Base-by-base conservation (phyloP, 345 rosid species). In the Rhizophora apiculata region DNA sequence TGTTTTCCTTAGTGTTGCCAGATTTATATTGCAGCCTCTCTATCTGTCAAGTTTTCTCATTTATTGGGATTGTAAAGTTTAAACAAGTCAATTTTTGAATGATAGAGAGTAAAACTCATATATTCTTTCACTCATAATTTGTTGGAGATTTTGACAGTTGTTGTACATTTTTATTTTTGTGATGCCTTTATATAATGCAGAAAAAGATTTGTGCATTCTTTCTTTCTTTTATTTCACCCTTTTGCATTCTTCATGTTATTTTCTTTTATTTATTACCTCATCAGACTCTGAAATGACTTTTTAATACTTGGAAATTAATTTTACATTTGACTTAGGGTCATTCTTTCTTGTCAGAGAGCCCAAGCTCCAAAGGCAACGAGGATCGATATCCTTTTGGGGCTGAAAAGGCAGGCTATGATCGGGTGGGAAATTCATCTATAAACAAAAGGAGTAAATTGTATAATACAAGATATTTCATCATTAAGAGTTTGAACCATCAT, bases 401-500 rank as follows among this genome's bases (percentile, higher is more conserved):
- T 16, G 80, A 80, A 71, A 83, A 74, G 60, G 80, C 73, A 68
- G 73, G 81, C 60, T 65, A 65, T 74, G 82, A 81, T 68, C 76
- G 65, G 79, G 69, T 70, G 72, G 86, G 76, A 76, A 78, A 71
- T 72, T 75, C 80, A 31, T 67, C 69, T 48, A 63, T 60, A 62
- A 82, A 43, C 18, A 86, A 79, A 72, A 85, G 70, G 34, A 73
- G 72, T 68, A 82, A 78, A 77, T 71, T 76, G 60, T 85, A 79
- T 72, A 79, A 81, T 63, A 85, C 93, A 65, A 89, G 93, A 78
- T 94, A 91, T 77, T 94, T 94, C 82, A 83, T 94, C 78, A 91
- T 91, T 87, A 94, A 94, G 83, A 94, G 98, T 86, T 85, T 94
- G 75, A 91, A 88, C 71, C 86, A 87, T 78, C 82, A 88, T 29